A percentile compares a stretch with the other conserved stretches of the same genome.
These are phyloP conservation scores for Thalassiosira profunda DNA, from an alignment of 108 stramenopile species.

Conservation along the genomic window DNA sequence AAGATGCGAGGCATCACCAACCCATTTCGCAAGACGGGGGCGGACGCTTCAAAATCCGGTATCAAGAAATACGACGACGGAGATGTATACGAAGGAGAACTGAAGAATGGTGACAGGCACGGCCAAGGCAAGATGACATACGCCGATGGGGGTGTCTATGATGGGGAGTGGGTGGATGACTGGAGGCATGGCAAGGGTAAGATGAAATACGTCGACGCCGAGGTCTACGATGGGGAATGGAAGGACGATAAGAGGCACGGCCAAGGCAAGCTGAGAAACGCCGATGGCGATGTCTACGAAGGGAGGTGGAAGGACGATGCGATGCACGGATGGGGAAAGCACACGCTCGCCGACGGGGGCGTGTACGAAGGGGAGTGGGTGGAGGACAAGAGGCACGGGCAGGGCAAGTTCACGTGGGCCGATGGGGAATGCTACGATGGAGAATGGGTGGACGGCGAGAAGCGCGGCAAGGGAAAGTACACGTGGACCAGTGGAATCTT, in stretches of 20 bases:
- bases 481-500: slow-evolving; percentile 73
- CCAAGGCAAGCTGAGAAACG: slow-evolving; percentile 70
- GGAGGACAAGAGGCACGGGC: slow-evolving; percentile 80
- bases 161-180: slow-evolving; percentile 83
- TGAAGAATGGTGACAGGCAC: slow-evolving; percentile 22
- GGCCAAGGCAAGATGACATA: slow-evolving; percentile 41
- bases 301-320: slow-evolving; percentile 88
- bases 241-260: slow-evolving; percentile 89
- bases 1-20: too few relatives aligned
- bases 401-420: slow-evolving; percentile 74
- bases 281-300: slow-evolving; percentile 82
- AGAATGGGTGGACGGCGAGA: slow-evolving; percentile 83
- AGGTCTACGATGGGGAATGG: slow-evolving; percentile 93
- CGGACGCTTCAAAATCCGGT: too few relatives aligned
- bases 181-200: slow-evolving; percentile 83
- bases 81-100: slow-evolving; percentile 7
- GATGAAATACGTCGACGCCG: slow-evolving; percentile 77
- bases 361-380: slow-evolving; percentile 88
- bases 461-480: slow-evolving; percentile 78
- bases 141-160: slow-evolving; percentile 58
- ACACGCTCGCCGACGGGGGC: slow-evolving; percentile 63
- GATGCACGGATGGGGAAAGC: slow-evolving; percentile 85
- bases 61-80: slow-evolving; percentile 23
- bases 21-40: too few relatives aligned
- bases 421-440: slow-evolving; percentile 82